phyloP scores from a whole-genome alignment of 2,329 filamentous ascomycete genomes.

The Epichloe coenophiala region DNA sequence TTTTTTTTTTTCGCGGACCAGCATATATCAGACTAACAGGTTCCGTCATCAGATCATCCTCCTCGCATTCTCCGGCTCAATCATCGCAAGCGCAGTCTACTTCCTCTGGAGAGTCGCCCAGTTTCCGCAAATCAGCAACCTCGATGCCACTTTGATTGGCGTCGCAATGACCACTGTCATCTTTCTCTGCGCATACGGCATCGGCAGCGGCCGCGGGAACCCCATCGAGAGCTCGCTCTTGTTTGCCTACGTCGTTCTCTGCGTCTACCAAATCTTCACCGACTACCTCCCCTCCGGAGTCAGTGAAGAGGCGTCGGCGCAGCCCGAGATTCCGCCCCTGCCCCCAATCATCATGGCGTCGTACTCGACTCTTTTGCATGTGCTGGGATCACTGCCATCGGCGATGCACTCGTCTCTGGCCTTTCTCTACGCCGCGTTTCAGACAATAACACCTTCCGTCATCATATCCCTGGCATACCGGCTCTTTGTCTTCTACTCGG shows the following conservation, averaged over 20 bases:
- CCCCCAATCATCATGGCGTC: conserved; percentile 98
- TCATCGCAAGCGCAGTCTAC: conserved; percentile 88
- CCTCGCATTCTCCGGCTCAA: conserved; percentile 73
- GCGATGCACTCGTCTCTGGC: conserved; percentile 74
- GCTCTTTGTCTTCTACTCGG: conserved; percentile 88
- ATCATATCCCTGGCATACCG: conserved; percentile 92
- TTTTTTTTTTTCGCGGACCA: neutral
- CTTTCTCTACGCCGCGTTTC: conserved; percentile 81
- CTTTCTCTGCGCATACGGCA: conserved; percentile 87
- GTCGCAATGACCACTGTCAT: conserved; percentile 85
- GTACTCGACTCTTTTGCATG: conserved; percentile 79
- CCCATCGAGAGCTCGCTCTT: conserved; percentile 89
- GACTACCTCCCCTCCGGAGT: conserved; percentile 70
- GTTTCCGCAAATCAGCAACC: conserved; percentile 84
- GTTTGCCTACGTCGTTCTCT: conserved; percentile 95
- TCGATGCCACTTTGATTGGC: conserved; percentile 86
- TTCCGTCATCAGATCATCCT: conserved; percentile 58
- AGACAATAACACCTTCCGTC: conserved; percentile 89
- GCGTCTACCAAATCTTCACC: conserved; percentile 98
- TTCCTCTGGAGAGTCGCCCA: conserved; percentile 91
- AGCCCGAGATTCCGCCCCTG: conserved; percentile 89
- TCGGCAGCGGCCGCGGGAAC: conserved; percentile 85
- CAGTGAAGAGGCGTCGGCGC: conserved; percentile 36
- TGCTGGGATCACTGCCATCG: conserved; percentile 68
- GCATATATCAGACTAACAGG: conserved; percentile 18